phyloP scores from a whole-genome alignment of 352 stramenopile species.

The Globisporangium nagaii region DNA sequence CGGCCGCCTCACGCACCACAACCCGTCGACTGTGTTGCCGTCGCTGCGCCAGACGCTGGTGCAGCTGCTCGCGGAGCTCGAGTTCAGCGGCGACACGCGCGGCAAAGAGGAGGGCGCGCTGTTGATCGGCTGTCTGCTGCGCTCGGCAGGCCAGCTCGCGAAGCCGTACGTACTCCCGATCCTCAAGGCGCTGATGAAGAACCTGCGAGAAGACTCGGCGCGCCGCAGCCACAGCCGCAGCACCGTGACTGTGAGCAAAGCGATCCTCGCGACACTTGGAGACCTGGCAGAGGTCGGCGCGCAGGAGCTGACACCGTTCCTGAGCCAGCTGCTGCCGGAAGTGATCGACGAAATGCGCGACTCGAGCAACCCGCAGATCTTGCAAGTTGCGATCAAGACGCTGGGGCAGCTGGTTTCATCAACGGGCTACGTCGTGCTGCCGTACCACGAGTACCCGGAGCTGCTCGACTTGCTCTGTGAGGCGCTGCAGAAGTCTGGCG shows the following conservation, averaged over 20 bases:
- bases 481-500: constrained; percentile 74
- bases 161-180: constrained; percentile 86
- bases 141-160: constrained; percentile 67
- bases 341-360: constrained; percentile 85
- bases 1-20: constrained; percentile 79
- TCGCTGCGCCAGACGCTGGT: constrained; percentile 83
- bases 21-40: constrained; percentile 73
- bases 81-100: constrained; percentile 78
- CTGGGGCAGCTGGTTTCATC: constrained; percentile 77
- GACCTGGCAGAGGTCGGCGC: constrained; percentile 75
- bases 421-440: constrained; percentile 79
- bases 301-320: constrained; percentile 74
- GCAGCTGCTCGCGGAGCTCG: constrained; percentile 80
- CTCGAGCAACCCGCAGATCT: constrained; percentile 79
- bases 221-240: constrained; percentile 62
- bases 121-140: constrained; percentile 73
- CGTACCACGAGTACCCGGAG: constrained; percentile 83
- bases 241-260: constrained; percentile 78
- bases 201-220: constrained; percentile 77
- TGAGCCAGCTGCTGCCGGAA: constrained; percentile 80
- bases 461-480: constrained; percentile 74
- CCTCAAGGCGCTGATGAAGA: constrained; percentile 83
- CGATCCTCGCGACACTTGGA: constrained; percentile 76
- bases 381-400: constrained; percentile 83
- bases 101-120: constrained; percentile 81